phyloP scores from a whole-genome alignment of 805 yeast species.

The Priceomyces castillae region DNA sequence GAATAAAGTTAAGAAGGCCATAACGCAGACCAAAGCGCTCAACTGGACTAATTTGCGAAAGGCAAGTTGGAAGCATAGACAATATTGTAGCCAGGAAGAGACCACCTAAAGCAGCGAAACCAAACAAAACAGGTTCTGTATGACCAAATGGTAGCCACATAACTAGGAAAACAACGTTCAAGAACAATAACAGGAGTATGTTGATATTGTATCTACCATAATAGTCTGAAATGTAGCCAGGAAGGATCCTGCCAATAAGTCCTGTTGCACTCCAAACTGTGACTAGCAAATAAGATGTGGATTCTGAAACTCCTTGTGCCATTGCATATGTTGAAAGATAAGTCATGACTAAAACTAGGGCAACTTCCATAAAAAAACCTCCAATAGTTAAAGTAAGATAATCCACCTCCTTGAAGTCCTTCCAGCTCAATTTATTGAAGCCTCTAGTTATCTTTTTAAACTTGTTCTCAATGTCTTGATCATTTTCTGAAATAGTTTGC shows the following conservation, averaged over 20 bases:
- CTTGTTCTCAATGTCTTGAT: conserved; percentile 2
- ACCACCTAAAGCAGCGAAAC: conserved; percentile 35
- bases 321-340: conserved; percentile 34
- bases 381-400: conserved; percentile 28
- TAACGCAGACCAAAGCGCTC: conserved; percentile 36
- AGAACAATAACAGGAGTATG: conserved; percentile 28
- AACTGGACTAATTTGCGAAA: conserved; percentile 56
- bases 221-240: conserved; percentile 27
- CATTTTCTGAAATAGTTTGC: neutral
- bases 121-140: conserved; percentile 22
- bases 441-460: conserved; percentile 4
- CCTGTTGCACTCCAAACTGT: conserved; percentile 32
- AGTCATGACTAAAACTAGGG: conserved; percentile 28
- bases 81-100: conserved; percentile 34
- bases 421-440: conserved; percentile 7
- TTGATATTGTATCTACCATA: conserved; percentile 32
- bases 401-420: conserved; percentile 18
- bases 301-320: conserved; percentile 28
- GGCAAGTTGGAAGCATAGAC: conserved; percentile 45
- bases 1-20: conserved; percentile 30
- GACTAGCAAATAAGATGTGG: conserved; percentile 25
- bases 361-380: conserved; percentile 29
- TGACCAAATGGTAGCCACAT: conserved; percentile 37
- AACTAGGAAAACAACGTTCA: conserved; percentile 22
- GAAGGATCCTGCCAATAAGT: conserved; percentile 30